Evolutionary conservation across 2,329 filamentous ascomycete species (phyloP), one percentile per base, ranked within the genome.

Genomic region (Claviceps citrina): DNA sequence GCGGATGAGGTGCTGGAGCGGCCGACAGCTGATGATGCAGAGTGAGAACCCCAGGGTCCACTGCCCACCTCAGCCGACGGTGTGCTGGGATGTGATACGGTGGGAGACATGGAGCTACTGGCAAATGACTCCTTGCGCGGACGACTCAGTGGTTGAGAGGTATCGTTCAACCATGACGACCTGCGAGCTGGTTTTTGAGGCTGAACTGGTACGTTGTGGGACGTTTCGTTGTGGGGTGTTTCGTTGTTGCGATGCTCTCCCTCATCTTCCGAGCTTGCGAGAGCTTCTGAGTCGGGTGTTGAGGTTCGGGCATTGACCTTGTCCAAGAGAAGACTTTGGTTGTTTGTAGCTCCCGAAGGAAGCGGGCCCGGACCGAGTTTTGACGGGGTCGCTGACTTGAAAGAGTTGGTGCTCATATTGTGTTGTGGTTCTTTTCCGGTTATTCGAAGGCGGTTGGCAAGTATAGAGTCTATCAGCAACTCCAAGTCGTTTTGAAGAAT

Each of bases 211-310:
- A 44, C 33, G 51, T 60, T 62, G 51, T 68, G 67, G 46, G 62
- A 62, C 51, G 55, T 59, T 42, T 71, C 73, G 49, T 73, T 68
- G 48, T 73, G 67, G 46, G 62, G 61, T 52, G 55, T 59, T 42
- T 71, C 73, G 49, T 73, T 68, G 48, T 73, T 68, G 48, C 73
- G 69, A 54, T 76, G 70, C 44, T 94, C 82, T 42, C 67, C 71
- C 59, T 98, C 91, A 58, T 96, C 91, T 58, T 96, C 91, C 10
- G 87, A 95, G 49, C 89, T 96, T 39, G 82, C 86, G 44, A 96
- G 66, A 38, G 84, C 89, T 57, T 96, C 89, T 3, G 87, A 95
- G 56, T 96, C 91, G 18, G 89, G 89, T 1, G 89, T 95, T 7
- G 85, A 86, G 40, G 83, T 81, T 51, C 87, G 76, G 41, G 78